Percentiles rank a stretch among this genome's conserved stretches.
Evolutionary conservation across 2,329 filamentous ascomycete genomes (phyloP).

Genomic region (Rutstroemia sp.): DNA sequence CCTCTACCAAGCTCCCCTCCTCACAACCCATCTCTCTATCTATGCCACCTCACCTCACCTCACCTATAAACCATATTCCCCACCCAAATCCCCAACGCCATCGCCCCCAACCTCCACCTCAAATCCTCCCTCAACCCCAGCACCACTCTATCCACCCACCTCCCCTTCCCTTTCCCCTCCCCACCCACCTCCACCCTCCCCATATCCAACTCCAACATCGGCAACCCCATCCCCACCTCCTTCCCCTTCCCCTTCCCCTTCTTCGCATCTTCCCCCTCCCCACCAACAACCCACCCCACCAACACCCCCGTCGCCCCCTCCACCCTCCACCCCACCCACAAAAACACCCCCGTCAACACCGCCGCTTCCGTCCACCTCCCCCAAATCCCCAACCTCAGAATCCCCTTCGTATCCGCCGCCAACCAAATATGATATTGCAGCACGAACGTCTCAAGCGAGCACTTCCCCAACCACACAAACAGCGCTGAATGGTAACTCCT

Average conservation of each 20-base stretch:
- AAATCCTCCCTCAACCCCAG: slow-evolving; percentile 2
- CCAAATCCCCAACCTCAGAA: slow-evolving; percentile 34
- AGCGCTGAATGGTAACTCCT: slow-evolving; percentile 37
- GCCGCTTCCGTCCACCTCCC: slow-evolving; percentile 32
- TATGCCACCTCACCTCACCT: background rate
- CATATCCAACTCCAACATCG: too few species aligned
- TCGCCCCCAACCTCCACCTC: slow-evolving; percentile 10
- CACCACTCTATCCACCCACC: background rate
- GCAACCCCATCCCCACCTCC: slow-evolving; percentile 21
- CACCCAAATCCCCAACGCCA: slow-evolving; percentile 14
- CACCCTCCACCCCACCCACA: slow-evolving; percentile 35
- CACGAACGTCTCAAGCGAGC: slow-evolving; percentile 52
- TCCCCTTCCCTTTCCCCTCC: slow-evolving; percentile 31
- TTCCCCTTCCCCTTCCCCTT: slow-evolving; percentile 34
- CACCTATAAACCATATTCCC: slow-evolving; percentile 16
- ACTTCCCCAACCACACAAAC: slow-evolving; percentile 48
- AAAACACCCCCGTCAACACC: slow-evolving; percentile 35
- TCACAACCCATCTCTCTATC: background rate
- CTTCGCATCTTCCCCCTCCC: slow-evolving; percentile 24
- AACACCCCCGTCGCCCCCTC: slow-evolving; percentile 32
- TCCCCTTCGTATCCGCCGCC: slow-evolving; percentile 47
- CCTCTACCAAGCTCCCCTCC: too few species aligned
- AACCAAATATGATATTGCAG: slow-evolving; percentile 57
- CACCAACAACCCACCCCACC: slow-evolving; percentile 32
- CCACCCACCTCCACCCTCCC: slow-evolving; percentile 29